phyloP scores from a whole-genome alignment of 2,329 filamentous ascomycete species.

The Shiraia sp. region DNA sequence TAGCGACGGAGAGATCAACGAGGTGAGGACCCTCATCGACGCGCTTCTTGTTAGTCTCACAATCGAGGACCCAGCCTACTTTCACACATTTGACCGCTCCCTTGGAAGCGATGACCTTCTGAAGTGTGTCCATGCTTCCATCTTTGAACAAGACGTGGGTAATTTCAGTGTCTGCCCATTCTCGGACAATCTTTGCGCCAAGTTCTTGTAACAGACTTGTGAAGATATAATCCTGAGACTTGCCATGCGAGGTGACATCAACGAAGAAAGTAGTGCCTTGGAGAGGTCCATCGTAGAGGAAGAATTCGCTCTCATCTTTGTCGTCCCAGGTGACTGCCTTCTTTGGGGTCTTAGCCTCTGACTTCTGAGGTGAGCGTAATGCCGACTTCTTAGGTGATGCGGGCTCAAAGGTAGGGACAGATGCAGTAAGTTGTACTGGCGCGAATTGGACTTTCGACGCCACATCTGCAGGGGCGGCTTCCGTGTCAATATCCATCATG shows the following conservation, averaged over 20 bases:
- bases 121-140: slow-evolving; percentile 75
- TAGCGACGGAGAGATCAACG: slow-evolving; percentile 32
- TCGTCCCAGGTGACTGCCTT: slow-evolving; percentile 42
- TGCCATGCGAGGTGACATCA: slow-evolving; percentile 80
- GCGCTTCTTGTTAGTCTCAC: slow-evolving; percentile 39
- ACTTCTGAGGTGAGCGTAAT: slow-evolving; percentile 42
- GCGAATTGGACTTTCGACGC: slow-evolving; percentile 19
- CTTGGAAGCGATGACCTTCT: slow-evolving; percentile 74
- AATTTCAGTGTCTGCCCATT: slow-evolving; percentile 70
- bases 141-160: slow-evolving; percentile 93
- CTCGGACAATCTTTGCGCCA: slow-evolving; percentile 76
- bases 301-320: slow-evolving; percentile 23
- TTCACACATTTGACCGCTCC: slow-evolving; percentile 84
- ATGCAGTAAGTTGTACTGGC: slow-evolving; percentile 17
- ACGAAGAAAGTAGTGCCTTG: slow-evolving; percentile 76
- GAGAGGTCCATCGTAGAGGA: slow-evolving; percentile 31
- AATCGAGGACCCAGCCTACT: slow-evolving; percentile 82
- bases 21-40: slow-evolving; percentile 40
- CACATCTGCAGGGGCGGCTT: slow-evolving; percentile 9
- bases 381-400: slow-evolving; percentile 38
- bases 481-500: slow-evolving; percentile 15
- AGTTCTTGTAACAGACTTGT: slow-evolving; percentile 77
- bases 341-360: slow-evolving; percentile 38
- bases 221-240: slow-evolving; percentile 63
- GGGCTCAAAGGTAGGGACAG: slow-evolving; percentile 14